Conservation (phyloP, 495 filamentous ascomycete genomes). For the Oidiodendron maius region DNA sequence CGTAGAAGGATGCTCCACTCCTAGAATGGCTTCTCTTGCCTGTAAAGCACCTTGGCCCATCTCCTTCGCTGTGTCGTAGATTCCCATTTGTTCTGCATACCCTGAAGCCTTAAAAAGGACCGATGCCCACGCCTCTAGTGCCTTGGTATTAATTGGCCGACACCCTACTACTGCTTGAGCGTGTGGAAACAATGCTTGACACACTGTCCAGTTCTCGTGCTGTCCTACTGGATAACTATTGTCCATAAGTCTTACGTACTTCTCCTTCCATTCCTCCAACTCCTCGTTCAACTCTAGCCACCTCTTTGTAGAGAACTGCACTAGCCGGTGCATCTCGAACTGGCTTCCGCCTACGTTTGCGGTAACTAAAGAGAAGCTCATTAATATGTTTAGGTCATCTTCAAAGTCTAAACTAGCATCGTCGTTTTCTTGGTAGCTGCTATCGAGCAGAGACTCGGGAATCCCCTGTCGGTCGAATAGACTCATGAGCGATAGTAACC, state of each 20-base stretch:
- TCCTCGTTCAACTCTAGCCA: conserved; percentile 33
- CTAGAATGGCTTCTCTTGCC: not conserved
- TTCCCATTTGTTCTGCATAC: conserved; percentile 18
- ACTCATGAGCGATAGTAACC: not conserved
- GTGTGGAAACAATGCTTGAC: conserved; percentile 14
- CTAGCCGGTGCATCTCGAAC: conserved; percentile 40
- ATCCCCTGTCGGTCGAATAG: not conserved
- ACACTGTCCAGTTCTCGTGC: conserved; percentile 22
- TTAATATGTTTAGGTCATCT: not conserved
- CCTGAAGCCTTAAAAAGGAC: conserved; percentile 20
- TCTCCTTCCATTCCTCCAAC: conserved; percentile 26
- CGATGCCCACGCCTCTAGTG: conserved; percentile 17
- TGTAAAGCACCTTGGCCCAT: not conserved
- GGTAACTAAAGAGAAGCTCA: conserved; percentile 28
- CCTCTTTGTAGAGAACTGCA: conserved; percentile 34
- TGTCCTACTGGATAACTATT: conserved; percentile 30
- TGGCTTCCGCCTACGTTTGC: conserved; percentile 8
- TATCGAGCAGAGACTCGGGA: not conserved
- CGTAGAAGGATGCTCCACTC: conserved; percentile 21
- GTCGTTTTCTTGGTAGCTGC: too few species aligned
- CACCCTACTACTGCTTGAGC: not conserved
- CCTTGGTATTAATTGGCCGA: too few species aligned
- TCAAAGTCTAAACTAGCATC: not conserved
- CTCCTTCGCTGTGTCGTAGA: too few species aligned
- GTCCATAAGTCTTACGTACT: conserved; percentile 30